Evolutionary conservation across 305 asterid species (phyloP).

Genomic region (Withania somnifera): DNA sequence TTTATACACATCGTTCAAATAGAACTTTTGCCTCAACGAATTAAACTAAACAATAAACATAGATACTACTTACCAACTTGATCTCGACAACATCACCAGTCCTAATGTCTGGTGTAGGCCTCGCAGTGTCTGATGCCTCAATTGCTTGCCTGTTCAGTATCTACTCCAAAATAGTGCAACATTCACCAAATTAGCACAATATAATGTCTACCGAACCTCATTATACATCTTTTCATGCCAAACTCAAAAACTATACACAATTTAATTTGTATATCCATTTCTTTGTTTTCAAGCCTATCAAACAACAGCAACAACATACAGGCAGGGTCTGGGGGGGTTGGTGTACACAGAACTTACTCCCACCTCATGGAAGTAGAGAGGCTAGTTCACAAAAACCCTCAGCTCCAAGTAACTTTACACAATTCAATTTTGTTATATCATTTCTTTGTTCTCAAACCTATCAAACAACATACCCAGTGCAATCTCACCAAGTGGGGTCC

Average conservation of each 20-base stretch:
- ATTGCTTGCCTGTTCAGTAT: constrained; percentile 67
- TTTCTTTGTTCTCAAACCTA: neutral
- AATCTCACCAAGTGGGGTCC: neutral
- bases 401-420: neutral
- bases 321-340: neutral
- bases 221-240: neutral
- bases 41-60: neutral
- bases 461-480: neutral
- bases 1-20: constrained; percentile 8
- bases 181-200: neutral
- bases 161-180: constrained; percentile 22
- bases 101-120: constrained; percentile 79
- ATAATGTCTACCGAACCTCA: neutral
- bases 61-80: constrained; percentile 45
- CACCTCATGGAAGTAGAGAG: neutral
- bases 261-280: neutral
- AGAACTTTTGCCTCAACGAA: neutral
- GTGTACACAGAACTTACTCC: neutral
- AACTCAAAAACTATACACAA: neutral
- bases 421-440: neutral
- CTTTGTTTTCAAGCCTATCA: neutral
- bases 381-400: neutral
- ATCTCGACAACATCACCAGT: constrained; percentile 81
- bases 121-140: constrained; percentile 60
- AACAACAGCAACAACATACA: neutral